phyloP scores from a whole-genome alignment of 345 rosid genomes.

The Brassica carinata region DNA sequence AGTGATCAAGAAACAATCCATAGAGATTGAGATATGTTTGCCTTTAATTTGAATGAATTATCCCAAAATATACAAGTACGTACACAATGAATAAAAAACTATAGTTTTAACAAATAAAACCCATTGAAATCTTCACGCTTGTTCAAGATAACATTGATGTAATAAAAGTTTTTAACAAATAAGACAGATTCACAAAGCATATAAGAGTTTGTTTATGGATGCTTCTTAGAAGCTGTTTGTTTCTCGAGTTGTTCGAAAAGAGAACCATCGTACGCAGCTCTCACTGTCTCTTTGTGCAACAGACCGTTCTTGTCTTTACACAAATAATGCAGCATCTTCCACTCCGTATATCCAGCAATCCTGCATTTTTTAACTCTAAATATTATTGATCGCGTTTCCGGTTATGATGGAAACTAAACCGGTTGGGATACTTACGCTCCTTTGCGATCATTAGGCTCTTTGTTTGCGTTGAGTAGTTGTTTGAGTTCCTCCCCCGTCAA shows the following conservation, averaged over 20 bases:
- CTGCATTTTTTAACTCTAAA: slow-evolving; percentile 36
- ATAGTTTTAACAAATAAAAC: not conserved
- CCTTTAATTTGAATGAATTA: not conserved
- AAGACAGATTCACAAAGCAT: not conserved
- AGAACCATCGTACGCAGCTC: slow-evolving; percentile 77
- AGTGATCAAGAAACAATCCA: not conserved
- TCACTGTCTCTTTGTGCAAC: slow-evolving; percentile 62
- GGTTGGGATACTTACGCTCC: slow-evolving; percentile 52
- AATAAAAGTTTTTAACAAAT: not conserved
- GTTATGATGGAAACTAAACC: not conserved
- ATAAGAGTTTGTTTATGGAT: slow-evolving; percentile 12
- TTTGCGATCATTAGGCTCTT: slow-evolving; percentile 54
- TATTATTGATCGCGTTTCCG: not conserved
- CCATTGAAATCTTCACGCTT: not conserved
- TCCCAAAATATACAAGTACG: not conserved
- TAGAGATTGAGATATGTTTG: not conserved
- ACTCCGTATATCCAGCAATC: slow-evolving; percentile 62
- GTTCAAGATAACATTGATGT: not conserved
- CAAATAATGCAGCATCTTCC: slow-evolving; percentile 56
- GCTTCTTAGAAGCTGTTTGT: slow-evolving; percentile 55
- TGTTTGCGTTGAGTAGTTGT: slow-evolving; percentile 54
- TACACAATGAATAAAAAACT: not conserved
- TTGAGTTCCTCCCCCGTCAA: slow-evolving; percentile 53
- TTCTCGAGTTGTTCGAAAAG: slow-evolving; percentile 66
- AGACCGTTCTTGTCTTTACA: slow-evolving; percentile 77